Evolutionary conservation across 2,329 filamentous ascomycete genomes (phyloP).

Genomic region (Aureobasidium sp.): DNA sequence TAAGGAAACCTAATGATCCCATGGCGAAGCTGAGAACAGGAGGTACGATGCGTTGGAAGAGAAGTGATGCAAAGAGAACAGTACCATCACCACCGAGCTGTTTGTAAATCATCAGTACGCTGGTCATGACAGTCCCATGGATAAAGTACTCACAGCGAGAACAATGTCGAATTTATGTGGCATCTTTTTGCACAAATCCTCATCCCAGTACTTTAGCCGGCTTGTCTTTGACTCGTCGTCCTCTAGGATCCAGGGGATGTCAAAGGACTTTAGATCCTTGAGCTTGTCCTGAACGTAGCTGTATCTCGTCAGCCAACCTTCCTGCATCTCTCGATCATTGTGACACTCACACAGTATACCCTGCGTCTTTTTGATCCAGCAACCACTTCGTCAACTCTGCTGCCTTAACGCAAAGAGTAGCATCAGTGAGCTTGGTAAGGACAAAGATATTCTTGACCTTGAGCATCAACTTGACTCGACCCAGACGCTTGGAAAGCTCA

Average conservation of each 20-base stretch:
- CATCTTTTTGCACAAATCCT: slow-evolving; percentile 76
- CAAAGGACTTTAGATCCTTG: slow-evolving; percentile 75
- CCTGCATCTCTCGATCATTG: not conserved
- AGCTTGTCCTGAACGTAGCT: slow-evolving; percentile 80
- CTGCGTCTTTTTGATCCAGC: slow-evolving; percentile 66
- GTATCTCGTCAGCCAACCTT: not conserved
- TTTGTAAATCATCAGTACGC: not conserved
- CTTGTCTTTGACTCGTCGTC: slow-evolving; percentile 61
- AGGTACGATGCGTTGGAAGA: slow-evolving; percentile 91
- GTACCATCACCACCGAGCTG: slow-evolving; percentile 84
- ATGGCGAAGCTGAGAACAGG: slow-evolving; percentile 88
- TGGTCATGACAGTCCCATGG: not conserved
- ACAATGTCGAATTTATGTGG: slow-evolving; percentile 96
- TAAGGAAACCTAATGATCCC: slow-evolving; percentile 88
- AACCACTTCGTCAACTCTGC: slow-evolving; percentile 85
- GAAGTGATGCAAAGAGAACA: slow-evolving; percentile 88
- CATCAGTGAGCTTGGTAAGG: slow-evolving; percentile 92
- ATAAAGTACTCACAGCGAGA: slow-evolving; percentile 66
- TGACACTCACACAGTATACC: slow-evolving; percentile 73
- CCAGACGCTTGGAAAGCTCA: slow-evolving; percentile 87
- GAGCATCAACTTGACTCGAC: slow-evolving; percentile 84
- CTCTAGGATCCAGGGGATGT: slow-evolving; percentile 72
- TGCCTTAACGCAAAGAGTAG: slow-evolving; percentile 79
- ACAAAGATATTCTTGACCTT: slow-evolving; percentile 87
- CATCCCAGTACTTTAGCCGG: slow-evolving; percentile 85